Evolutionary conservation across 805 yeast species (phyloP), one percentile per base, ranked within the genome.

Genomic region (Barnettozyma siamensis): DNA sequence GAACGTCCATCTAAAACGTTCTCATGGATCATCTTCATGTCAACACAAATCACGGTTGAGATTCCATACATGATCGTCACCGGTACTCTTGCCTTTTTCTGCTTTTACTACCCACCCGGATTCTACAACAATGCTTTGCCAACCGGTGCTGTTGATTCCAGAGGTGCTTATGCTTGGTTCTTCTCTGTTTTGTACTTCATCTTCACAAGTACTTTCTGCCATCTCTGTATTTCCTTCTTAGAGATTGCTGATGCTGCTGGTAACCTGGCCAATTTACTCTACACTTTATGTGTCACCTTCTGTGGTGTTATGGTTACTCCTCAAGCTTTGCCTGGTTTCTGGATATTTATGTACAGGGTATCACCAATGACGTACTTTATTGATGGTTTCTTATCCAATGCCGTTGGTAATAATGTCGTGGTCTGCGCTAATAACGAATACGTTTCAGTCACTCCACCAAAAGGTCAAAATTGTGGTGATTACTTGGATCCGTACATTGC

Each of bases 281-380:
- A 75, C 59, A 75, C 82, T 2, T 63, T 81, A 68, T 65, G 76
- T 28, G 63, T 84, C 60, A 72, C 75, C 39, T 83, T 83, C 75
- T 81, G 88, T 70, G 94, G 93, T 70, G 86, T 81, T 36, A 64
- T 84, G 64, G 76, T 75, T 15, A 65, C 74, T 18, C 73, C 78
- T 42, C 63, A 65, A 12, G 62, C 60, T 23, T 56, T 80, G 64
- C 83, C 83, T 17, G 77, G 86, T 16, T 84, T 84, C 67, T 80
- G 89, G 88, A 66, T 72, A 29, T 83, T 81, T 68, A 79, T 83
- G 86, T 83, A 81, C 69, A 69, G 88, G 55, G 73, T 67, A 16
- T 75, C 80, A 21, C 89, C 91, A 19, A 63, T 80, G 44, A 78
- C 87, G 2, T 83, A 82, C 50, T 69, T 80, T 64, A 65, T 83